phyloP scores from a whole-genome alignment of 805 yeast genomes.

The Myxozyma mucilagina region DNA sequence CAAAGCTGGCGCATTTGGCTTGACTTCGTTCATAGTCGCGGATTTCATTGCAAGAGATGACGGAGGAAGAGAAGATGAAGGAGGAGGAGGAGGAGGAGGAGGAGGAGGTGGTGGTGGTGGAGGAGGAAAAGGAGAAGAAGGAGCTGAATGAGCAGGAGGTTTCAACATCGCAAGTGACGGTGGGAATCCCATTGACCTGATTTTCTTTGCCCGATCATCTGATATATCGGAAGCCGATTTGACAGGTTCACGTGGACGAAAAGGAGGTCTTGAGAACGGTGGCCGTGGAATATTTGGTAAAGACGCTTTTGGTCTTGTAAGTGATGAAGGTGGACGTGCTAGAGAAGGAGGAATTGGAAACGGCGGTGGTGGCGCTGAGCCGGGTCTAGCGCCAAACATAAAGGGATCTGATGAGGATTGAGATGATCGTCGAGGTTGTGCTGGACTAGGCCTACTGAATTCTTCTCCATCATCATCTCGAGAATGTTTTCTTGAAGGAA shows the following conservation, averaged over 20 bases:
- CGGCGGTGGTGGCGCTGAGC: neutral
- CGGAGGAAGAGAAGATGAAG: neutral
- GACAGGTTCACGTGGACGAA: neutral
- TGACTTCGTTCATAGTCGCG: neutral
- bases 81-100: neutral
- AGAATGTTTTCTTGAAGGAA: neutral
- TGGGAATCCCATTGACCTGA: conserved; percentile 37
- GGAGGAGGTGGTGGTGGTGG: neutral
- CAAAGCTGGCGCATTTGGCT: neutral
- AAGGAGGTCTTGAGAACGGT: neutral
- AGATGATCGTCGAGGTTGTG: neutral
- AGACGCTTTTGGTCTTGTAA: neutral
- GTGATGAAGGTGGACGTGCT: neutral
- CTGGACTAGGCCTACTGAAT: neutral
- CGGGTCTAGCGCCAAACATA: neutral
- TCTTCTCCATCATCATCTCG: neutral
- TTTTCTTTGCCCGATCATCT: conserved; percentile 27
- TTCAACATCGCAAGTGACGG: conserved; percentile 28
- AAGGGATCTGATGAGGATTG: neutral
- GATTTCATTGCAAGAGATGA: neutral
- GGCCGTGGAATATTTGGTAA: conserved; percentile 3
- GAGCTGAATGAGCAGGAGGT: neutral
- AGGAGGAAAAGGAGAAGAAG: neutral
- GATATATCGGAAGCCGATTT: neutral
- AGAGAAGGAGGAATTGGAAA: neutral